Evolutionary conservation across 306 rosid genomes (phyloP), one percentile per base, ranked within the genome.

Genomic region (Astragalus membranaceus): DNA sequence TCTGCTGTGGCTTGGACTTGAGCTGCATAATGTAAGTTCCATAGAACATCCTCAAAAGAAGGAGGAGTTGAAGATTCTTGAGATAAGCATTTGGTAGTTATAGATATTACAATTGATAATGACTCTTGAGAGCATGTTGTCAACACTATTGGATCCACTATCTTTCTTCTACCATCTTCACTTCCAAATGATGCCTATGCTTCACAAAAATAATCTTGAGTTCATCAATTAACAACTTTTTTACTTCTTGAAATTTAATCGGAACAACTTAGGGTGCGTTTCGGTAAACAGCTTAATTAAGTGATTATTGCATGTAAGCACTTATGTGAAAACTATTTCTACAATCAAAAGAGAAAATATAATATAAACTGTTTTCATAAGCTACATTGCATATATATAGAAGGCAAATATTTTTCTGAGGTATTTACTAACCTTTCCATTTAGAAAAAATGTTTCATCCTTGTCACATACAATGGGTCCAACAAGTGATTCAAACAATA

Each of bases 11-110:
- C 86, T 50, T 92, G 95, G 39, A 92, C 90, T 89, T 92, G 98
- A 85, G 96, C 92, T 67, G 98, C 96, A 75, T 89, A 89, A 15
- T 89, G 96, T 33, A 92, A 78, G 69, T 89, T 87, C 96, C 98
- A 92, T 35, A 92, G 88, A 59, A 89, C 96, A 77, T 92, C 98
- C 67, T 92, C 98, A 16, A 92, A 92, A 7, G 95, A 92, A 54
- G 98, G 98, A 3, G 87, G 95, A 14, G 77, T 61, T 3, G 86
- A 81, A n/a, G 70, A 44, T 3, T 92, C 96, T 11, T 76, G 75
- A 53, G 89, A 62, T 78, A 88, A 86, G 85, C 98, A 89, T 87
- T 87, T 92, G 35, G 76, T 84, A 9, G 96, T 92, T 67, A 92
- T 87, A 1, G 96, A 87, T 52, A 86, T 78, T 66, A 77, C 92